Conservation (phyloP, 305 asterid species). For the Fraxinus greggii region DNA sequence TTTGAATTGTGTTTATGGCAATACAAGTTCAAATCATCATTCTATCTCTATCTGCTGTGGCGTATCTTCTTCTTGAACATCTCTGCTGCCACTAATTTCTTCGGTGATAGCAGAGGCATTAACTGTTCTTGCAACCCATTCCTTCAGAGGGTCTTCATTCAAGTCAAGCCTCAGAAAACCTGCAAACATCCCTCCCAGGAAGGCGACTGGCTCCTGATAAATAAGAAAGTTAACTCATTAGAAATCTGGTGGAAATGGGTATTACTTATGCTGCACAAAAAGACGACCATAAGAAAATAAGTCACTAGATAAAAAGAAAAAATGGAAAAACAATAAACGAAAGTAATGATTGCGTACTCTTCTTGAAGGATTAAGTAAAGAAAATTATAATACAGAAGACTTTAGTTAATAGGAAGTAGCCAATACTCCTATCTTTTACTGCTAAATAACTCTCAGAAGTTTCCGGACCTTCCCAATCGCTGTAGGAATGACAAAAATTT, state of each 20-base stretch:
- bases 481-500: neutral
- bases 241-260: neutral
- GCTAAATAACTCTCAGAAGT: neutral
- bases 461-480: neutral
- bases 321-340: neutral
- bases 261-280: neutral
- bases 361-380: neutral
- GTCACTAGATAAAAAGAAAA: neutral
- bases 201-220: slow-evolving; percentile 81
- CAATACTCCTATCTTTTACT: neutral
- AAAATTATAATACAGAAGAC: neutral
- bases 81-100: slow-evolving; percentile 33
- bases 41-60: slow-evolving; percentile 71
- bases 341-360: neutral
- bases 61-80: slow-evolving; percentile 35
- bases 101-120: slow-evolving; percentile 64
- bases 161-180: slow-evolving; percentile 83
- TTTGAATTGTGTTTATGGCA: neutral
- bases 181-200: slow-evolving; percentile 82
- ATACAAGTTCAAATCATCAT: slow-evolving; percentile 28
- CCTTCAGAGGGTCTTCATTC: slow-evolving; percentile 79
- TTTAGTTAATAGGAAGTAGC: neutral
- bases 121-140: slow-evolving; percentile 73
- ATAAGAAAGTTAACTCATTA: neutral
- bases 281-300: neutral